phyloP scores from a whole-genome alignment of 805 yeast species.

The Metschnikowia matae region DNA sequence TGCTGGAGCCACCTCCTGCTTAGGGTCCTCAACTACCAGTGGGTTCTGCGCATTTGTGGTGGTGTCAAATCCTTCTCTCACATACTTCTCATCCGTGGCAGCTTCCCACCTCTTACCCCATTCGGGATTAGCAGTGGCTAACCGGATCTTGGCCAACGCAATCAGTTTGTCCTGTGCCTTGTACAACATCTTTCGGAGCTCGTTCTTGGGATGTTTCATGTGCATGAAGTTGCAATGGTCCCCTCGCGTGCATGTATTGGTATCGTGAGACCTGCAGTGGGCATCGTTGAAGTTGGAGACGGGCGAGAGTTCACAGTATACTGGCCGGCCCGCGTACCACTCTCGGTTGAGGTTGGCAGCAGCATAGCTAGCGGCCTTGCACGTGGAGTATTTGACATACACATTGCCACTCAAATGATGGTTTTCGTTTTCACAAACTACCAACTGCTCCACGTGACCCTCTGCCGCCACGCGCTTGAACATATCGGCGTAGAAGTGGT shows the following conservation, averaged over 20 bases:
- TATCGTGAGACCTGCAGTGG: slow-evolving; percentile 68
- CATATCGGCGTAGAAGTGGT: slow-evolving; percentile 66
- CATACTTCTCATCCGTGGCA: slow-evolving; percentile 10
- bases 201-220: slow-evolving; percentile 51
- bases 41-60: not conserved
- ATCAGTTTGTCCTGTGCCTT: slow-evolving; percentile 33
- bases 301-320: slow-evolving; percentile 75
- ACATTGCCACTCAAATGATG: slow-evolving; percentile 86
- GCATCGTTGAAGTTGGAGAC: slow-evolving; percentile 68
- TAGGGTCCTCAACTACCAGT: not conserved
- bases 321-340: slow-evolving; percentile 80
- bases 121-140: slow-evolving; percentile 10
- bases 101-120: slow-evolving; percentile 20
- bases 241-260: slow-evolving; percentile 66
- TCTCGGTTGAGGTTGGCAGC: slow-evolving; percentile 61
- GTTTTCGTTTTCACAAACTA: slow-evolving; percentile 79
- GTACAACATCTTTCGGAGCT: slow-evolving; percentile 38
- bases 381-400: slow-evolving; percentile 56
- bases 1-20: not conserved
- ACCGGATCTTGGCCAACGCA: slow-evolving; percentile 14
- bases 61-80: slow-evolving; percentile 1
- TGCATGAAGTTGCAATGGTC: slow-evolving; percentile 88
- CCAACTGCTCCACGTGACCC: slow-evolving; percentile 55
- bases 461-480: slow-evolving; percentile 53
- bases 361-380: slow-evolving; percentile 58